Conservation (phyloP, 2,329 filamentous ascomycete species). For the Capronia americana region DNA sequence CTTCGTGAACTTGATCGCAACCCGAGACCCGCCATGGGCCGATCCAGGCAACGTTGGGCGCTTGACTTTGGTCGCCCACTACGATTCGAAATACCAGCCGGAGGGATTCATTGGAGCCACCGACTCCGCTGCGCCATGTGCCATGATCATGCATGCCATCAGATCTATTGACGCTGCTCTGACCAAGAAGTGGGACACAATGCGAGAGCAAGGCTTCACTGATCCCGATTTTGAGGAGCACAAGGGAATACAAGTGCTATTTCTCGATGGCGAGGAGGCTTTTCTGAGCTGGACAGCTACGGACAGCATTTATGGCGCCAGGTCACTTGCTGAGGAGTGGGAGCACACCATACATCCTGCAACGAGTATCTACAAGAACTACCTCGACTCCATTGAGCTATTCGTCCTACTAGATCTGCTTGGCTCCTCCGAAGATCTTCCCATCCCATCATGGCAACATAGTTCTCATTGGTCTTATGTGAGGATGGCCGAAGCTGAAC, state of each 20-base stretch:
- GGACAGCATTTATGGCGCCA: constrained; percentile 88
- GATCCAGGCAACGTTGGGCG: constrained; percentile 75
- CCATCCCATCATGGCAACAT: constrained; percentile 83
- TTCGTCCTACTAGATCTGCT: constrained; percentile 93
- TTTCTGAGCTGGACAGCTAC: constrained; percentile 78
- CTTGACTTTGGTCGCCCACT: constrained; percentile 89
- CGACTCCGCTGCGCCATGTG: constrained; percentile 92
- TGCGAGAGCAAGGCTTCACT: constrained; percentile 63
- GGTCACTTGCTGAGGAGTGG: constrained; percentile 83
- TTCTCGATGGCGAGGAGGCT: constrained; percentile 94
- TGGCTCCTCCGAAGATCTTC: constrained; percentile 67
- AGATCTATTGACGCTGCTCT: constrained; percentile 79
- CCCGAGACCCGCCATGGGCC: constrained; percentile 85
- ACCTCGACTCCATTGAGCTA: constrained; percentile 79
- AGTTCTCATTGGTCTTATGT: constrained; percentile 94
- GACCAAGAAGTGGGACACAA: constrained; percentile 79
- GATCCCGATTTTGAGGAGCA: constrained; percentile 69
- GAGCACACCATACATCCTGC: constrained; percentile 72
- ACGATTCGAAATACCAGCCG: constrained; percentile 82
- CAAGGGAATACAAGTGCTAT: constrained; percentile 83
- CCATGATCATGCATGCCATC: constrained; percentile 87
- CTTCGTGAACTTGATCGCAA: constrained; percentile 86
- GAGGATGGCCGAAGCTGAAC: constrained; percentile 75
- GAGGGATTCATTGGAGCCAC: constrained; percentile 90
- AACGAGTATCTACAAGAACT: constrained; percentile 75